Conservation (phyloP, 2,329 filamentous ascomycete genomes). For the Neonectria sp. region DNA sequence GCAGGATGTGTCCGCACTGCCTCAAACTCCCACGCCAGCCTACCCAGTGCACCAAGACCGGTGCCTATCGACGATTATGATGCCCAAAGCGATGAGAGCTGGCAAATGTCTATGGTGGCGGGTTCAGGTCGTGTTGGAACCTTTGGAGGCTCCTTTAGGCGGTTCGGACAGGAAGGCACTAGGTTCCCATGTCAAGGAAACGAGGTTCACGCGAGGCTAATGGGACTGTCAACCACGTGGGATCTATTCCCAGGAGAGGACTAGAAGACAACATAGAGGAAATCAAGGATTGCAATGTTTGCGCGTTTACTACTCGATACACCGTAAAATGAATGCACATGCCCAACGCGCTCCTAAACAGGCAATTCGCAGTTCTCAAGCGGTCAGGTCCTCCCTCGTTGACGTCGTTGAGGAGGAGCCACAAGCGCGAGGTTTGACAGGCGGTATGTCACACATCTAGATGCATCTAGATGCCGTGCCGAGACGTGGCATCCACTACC, state of each 20-base stretch:
- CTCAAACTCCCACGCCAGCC: slow-evolving; percentile 26
- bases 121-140: slow-evolving; percentile 27
- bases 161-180: slow-evolving; percentile 23
- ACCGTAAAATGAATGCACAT: not conserved
- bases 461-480: slow-evolving; percentile 4
- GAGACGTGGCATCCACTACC: slow-evolving; percentile 18
- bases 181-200: slow-evolving; percentile 30
- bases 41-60: slow-evolving; percentile 31
- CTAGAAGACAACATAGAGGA: slow-evolving; percentile 42
- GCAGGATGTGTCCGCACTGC: slow-evolving; percentile 32
- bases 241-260: slow-evolving; percentile 30
- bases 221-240: slow-evolving; percentile 35
- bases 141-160: slow-evolving; percentile 30
- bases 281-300: slow-evolving; percentile 37
- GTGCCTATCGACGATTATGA: slow-evolving; percentile 45
- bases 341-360: no score
- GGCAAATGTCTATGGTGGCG: slow-evolving; percentile 36
- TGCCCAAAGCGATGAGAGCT: slow-evolving; percentile 40
- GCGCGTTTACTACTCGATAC: not conserved
- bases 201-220: slow-evolving; percentile 32
- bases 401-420: not conserved
- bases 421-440: slow-evolving; percentile 13
- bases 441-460: not conserved
- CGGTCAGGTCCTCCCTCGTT: no score
- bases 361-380: not conserved